Evolutionary conservation across 2,329 filamentous ascomycete genomes (phyloP), one percentile per base, ranked within the genome.

Genomic region (Epichloe hybrida): DNA sequence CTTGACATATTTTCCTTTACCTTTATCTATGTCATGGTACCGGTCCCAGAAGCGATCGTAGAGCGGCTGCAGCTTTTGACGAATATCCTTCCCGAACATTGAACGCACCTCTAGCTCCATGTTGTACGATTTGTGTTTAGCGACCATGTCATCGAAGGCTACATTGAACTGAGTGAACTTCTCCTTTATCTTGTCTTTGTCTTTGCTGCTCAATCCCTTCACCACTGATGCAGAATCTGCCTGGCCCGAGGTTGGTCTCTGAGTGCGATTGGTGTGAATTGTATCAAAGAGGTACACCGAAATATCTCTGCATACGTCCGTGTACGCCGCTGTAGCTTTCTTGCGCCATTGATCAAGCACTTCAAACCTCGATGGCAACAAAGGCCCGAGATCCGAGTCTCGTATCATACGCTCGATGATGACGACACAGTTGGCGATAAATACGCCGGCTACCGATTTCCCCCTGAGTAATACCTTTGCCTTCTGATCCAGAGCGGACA

Each of bases 21-120:
- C 93, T 72, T 95, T 96, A 69, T 97, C 91, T 56, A 97, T 83
- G 69, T 97, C 93, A 65, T 96, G 90, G 65, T 98, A 98, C 31
- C 91, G 80, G 68, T 97, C 93, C 82, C 88, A 97, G 69, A 98
- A 98, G 44, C 93, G 79, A 55, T 85, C 86, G 70, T 98, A 98
- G 13, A 98, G 75, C 50, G 91, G 90, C 69, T 97, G 91, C 51
- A 98, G 83, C 70, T 95, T 88, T 59, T 84, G 83, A 65, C 93
- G 88, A 56, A 97, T 84, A 62, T 96, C 90, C 59, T 84, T 82
- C 15, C 81, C 83, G 60, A 97, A 78, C 68, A 85, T 80, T 55
- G 80, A 77, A 42, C 88, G 80, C 35, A 97, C 91, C 64, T 97
- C 91, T 23, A 81, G 80, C 70, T 98, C 93, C 87, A 97, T 95